Base-by-base conservation (phyloP, 208 protist genomes). In the Wallacemonas sp. region DNA sequence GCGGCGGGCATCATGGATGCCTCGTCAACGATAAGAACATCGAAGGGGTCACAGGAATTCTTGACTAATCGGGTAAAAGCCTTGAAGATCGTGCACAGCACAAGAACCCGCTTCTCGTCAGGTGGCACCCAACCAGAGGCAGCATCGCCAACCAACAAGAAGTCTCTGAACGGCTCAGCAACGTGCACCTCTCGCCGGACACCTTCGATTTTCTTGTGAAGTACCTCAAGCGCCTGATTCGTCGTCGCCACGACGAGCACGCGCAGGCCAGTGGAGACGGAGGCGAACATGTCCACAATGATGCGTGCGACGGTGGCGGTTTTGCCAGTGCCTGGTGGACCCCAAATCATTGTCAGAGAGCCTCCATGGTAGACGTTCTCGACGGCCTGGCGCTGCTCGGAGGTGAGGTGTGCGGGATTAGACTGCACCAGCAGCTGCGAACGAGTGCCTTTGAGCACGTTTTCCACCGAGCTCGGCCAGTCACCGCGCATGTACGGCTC, bases 271-370 rank as follows among this genome's bases (percentile, higher is more conserved):
- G 17, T 15, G 2, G 6, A 22, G 15, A 24, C 8, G 36, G 33
- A 37, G 32, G 9, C 5, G 33, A 50, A 41, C 42, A 66, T 30
- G 26, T 54, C 32, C 9, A 22, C 29, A 8, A 66, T 27, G 10
- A 66, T 38, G 36, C 34, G 44, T 15, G 58, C 55, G 10, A 72
- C 15, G 5, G 57, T 66, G 27, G 55, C 29, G 0, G 66, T 72
- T 39, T 72, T 72, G 30, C 55, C 66, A 2, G 66, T 72, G 37
- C 66, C 66, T 1, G 66, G 66, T 3, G 66, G 66, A 15, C 66
- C 66, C 66, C 66, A 72, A 6, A 72, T 15, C 29, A 72, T n/a
- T 24, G 66, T 60, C n/a, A 72, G 57, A 2, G 66, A 3, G 41
- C 5, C 12, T 2, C 15, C 41, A 1, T 26, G 26, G 5, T 57